Conservation (phyloP, 2,329 filamentous ascomycete species). For the Sclerotinia subarctica region DNA sequence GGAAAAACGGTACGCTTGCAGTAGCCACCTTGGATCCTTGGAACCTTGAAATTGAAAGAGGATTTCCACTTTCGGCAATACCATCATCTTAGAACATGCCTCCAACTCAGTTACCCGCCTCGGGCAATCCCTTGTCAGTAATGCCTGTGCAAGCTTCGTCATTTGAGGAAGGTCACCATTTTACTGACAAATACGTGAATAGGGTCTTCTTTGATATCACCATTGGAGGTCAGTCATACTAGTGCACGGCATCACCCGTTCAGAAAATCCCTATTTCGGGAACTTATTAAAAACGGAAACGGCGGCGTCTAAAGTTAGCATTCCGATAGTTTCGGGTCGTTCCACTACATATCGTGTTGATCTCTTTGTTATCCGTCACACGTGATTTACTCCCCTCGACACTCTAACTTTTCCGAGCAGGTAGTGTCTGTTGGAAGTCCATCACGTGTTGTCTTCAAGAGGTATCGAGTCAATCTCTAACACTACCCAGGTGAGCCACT, state of each 20-base stretch:
- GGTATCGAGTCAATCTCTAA: conserved; percentile 8
- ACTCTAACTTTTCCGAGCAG: neutral
- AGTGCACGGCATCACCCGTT: conserved; percentile 11
- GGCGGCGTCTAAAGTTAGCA: neutral
- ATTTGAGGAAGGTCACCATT: conserved; percentile 22
- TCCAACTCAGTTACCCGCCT: conserved; percentile 42
- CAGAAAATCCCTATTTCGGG: neutral
- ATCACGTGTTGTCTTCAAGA: conserved; percentile 32
- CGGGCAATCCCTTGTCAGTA: conserved; percentile 46
- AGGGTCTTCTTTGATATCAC: conserved; percentile 68
- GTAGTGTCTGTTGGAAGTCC: neutral
- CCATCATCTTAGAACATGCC: conserved; percentile 34
- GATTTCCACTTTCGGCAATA: conserved; percentile 2
- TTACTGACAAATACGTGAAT: conserved; percentile 16
- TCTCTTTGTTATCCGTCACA: neutral
- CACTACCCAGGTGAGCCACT: conserved; percentile 68
- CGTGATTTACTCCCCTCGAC: neutral
- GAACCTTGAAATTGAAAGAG: neutral
- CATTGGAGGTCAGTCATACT: conserved; percentile 65
- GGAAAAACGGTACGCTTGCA: neutral
- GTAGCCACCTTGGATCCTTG: neutral
- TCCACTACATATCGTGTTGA: neutral
- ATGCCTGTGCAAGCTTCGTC: conserved; percentile 15
- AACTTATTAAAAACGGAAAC: neutral
- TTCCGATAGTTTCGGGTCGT: neutral